phyloP scores from a whole-genome alignment of 2,329 filamentous ascomycete species.

The Alternaria arborescens region DNA sequence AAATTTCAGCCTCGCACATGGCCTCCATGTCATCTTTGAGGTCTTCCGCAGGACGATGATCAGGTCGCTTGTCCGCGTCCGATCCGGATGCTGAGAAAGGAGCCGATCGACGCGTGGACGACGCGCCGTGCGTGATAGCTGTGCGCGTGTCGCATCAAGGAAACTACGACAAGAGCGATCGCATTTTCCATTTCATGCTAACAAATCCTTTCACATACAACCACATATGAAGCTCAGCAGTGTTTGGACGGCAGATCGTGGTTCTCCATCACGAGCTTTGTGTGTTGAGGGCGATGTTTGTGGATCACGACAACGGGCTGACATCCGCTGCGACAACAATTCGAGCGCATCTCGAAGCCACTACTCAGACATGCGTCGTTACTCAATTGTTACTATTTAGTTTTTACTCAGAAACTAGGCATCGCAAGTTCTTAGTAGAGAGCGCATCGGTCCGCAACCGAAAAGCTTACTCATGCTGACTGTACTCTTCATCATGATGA shows the following conservation, averaged over 20 bases:
- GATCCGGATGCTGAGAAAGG: no score
- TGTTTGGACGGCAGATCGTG: neutral
- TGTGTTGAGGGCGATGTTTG: neutral
- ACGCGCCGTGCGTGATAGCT: neutral
- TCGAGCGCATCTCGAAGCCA: neutral
- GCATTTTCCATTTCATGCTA: neutral
- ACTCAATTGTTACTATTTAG: rapidly evolving
- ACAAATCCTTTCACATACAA: neutral
- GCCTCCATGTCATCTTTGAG: no score
- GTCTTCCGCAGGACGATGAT: no score
- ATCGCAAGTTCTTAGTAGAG: neutral
- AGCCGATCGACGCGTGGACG: neutral
- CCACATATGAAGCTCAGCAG: neutral
- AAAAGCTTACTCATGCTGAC: neutral
- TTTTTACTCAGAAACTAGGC: neutral
- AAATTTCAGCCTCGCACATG: no score
- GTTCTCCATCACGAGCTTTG: neutral
- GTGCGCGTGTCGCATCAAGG: neutral
- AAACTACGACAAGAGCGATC: neutral
- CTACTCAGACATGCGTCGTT: neutral
- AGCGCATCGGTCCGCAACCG: neutral
- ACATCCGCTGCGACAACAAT: neutral
- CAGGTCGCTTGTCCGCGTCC: no score
- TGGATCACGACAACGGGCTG: neutral
- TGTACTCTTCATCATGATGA: neutral